Evolutionary conservation across 805 yeast species (phyloP), one percentile per base, ranked within the genome.

Genomic region (Pichia membranifaciens): DNA sequence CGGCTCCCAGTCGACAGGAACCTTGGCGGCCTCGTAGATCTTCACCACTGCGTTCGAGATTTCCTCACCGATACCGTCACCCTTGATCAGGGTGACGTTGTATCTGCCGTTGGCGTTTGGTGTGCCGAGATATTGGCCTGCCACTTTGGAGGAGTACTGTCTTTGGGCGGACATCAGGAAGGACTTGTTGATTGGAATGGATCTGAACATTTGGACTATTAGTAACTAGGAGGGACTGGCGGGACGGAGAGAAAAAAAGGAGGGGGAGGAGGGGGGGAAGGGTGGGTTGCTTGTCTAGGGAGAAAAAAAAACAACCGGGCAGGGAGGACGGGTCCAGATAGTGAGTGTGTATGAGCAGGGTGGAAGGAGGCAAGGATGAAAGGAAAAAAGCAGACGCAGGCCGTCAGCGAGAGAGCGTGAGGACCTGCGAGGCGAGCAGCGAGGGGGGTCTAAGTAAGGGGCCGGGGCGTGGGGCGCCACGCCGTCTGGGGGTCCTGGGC

Each of bases 41-140:
- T 84, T 79, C 75, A 90, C 87, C 57, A 93, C 97, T 44, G 98
- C 87, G 61, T 86, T 81, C 56, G 98, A 85, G 67, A 93, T 93
- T 71, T 93, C 99, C 44, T 83, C 78, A 60, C 99, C 99, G 58
- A 91, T 89, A 77, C 99, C 99, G 66, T 91, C 98, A 73, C 98
- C 98, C 73, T 90, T 97, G 61, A 93, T 91, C 74, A 93, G 76
- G 39, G 99, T 91, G 54, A 93, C 99, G 47, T 87, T 81, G 74
- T 81, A 91, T 62, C 85, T 86, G 55, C 98, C 98, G 53, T 84
- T 79, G 51, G 83, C 72, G 52, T 77, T 77, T 65, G 79, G 81
- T 55, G 67, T 50, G 54, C 87, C 87, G 54, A 81, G 74, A 71
- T 75, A 82, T 65, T 81, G 82, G 58, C 87, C 84, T 54, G 82